These are phyloP conservation scores for Pichia sp. DNA, from an alignment of 1,139 yeast species.

Conservation along the genomic window DNA sequence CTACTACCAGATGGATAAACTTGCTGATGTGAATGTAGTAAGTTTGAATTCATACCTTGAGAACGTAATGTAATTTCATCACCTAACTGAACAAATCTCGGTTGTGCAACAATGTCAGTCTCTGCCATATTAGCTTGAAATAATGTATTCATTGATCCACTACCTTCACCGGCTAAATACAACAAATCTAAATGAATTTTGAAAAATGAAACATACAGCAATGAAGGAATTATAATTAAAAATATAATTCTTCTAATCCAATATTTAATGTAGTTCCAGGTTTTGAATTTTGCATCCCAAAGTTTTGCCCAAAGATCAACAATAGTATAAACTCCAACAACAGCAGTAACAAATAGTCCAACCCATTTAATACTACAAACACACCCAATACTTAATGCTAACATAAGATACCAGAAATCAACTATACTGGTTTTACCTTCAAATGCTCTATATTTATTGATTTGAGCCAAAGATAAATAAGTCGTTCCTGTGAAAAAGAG, in stretches of 20 bases:
- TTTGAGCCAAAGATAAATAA: slow-evolving; percentile 48
- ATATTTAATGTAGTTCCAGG: slow-evolving; percentile 26
- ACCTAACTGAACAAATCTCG: slow-evolving; percentile 57
- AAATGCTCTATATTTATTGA: slow-evolving; percentile 40
- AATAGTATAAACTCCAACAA: slow-evolving; percentile 81
- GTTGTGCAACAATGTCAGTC: slow-evolving; percentile 45
- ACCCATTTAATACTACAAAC: slow-evolving; percentile 96
- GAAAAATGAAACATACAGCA: slow-evolving; percentile 65
- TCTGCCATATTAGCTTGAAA: slow-evolving; percentile 62
- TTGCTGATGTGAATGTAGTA: slow-evolving; percentile 66
- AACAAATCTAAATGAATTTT: slow-evolving; percentile 73
- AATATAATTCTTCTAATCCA: slow-evolving; percentile 67
- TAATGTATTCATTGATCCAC: slow-evolving; percentile 64
- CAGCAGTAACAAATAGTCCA: slow-evolving; percentile 75
- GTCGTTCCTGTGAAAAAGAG: slow-evolving; percentile 64
- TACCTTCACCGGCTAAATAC: slow-evolving; percentile 74
- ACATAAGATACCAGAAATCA: slow-evolving; percentile 50
- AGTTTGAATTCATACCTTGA: slow-evolving; percentile 64
- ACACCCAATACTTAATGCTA: slow-evolving; percentile 85
- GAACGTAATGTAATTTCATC: slow-evolving; percentile 63
- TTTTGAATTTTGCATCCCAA: slow-evolving; percentile 35
- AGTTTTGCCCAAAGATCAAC: slow-evolving; percentile 65
- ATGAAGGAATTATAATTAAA: slow-evolving; percentile 67
- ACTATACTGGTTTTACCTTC: slow-evolving; percentile 42
- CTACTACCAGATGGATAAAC: slow-evolving; percentile 66